Evolutionary conservation across 257 asterid genomes (phyloP).

Genomic region (Solanum chiquidenum): DNA sequence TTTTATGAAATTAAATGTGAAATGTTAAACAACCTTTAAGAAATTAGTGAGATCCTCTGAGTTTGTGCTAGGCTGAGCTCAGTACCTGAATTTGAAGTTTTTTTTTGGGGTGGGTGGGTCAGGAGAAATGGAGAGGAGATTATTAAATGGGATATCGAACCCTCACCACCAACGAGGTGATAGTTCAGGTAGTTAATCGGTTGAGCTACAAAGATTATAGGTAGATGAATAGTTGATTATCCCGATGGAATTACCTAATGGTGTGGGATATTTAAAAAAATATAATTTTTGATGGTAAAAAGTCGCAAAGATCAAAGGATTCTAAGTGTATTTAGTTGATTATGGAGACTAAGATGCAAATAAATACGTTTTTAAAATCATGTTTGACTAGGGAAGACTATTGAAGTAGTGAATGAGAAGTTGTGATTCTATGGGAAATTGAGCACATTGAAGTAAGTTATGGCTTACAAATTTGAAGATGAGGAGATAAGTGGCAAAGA

Average conservation of each 20-base stretch:
- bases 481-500: background rate
- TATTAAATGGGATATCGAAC: background rate
- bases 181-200: background rate
- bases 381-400: background rate
- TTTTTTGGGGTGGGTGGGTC: background rate
- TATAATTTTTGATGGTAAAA: background rate
- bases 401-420: too few species aligned
- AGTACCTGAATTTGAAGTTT: background rate
- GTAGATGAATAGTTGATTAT: background rate
- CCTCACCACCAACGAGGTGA: background rate
- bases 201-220: background rate
- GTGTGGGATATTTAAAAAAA: background rate
- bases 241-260: background rate
- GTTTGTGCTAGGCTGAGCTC: background rate
- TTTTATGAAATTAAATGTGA: background rate
- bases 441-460: background rate
- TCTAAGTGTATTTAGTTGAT: background rate
- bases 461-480: background rate
- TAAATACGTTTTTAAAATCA: background rate
- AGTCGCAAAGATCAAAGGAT: background rate
- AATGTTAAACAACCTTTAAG: background rate
- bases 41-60: background rate
- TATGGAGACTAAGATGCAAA: background rate
- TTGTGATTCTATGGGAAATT: background rate
- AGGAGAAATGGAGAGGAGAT: background rate